Evolutionary conservation across 1,139 yeast species (phyloP), one percentile per base, ranked within the genome.

Genomic region (Yamadazyma songkhlaensis): DNA sequence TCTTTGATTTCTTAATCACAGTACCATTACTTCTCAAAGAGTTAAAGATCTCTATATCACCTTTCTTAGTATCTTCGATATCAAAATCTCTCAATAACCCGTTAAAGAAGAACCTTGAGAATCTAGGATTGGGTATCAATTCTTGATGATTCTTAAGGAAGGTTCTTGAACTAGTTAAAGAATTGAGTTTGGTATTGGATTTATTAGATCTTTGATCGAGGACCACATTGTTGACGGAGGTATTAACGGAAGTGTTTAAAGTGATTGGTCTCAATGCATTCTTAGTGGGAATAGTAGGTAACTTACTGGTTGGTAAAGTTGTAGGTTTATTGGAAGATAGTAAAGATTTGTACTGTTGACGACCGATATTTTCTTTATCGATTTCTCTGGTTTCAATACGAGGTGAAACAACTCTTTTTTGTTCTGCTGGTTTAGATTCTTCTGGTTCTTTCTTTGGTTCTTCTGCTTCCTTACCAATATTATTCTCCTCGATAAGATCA

Each of bases 121-220:
- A 71, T 34, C 72, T 51, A 8, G 76, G 76, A 40, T 71, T 71
- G 9, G 77, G 75, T 29, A 70, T 67, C 34, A 67, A 53, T 1
- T 22, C 31, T 25, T 26, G 28, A n/a, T 20, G 25, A 23, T 23
- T 23, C 10, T 23, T 23, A 9, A 23, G 20, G 20, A 17, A 17
- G 6, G 20, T 17, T 17, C 20, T 17, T 17, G 20, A 17, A 17
- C 20, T 17, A 6, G 20, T 17, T 17, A 17, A 17, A 17, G 20
- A 17, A 17, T 17, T 17, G 20, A 17, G 11, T 25, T 25, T 25
- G 27, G 13, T 25, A 12, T n/a, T 25, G 3, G 28, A 25, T 25
- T 11, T 11, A n/a, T 25, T 25, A 6, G 20, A 17, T 17, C 20
- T 17, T 17, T 17, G 20, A 6, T 17, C 20, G 20, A 17, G 20